A percentile compares a stretch with the other conserved stretches of the same genome.
These are phyloP conservation scores for Hura crepitans DNA, from an alignment of 441 rosid genomes.

Conservation along the genomic window DNA sequence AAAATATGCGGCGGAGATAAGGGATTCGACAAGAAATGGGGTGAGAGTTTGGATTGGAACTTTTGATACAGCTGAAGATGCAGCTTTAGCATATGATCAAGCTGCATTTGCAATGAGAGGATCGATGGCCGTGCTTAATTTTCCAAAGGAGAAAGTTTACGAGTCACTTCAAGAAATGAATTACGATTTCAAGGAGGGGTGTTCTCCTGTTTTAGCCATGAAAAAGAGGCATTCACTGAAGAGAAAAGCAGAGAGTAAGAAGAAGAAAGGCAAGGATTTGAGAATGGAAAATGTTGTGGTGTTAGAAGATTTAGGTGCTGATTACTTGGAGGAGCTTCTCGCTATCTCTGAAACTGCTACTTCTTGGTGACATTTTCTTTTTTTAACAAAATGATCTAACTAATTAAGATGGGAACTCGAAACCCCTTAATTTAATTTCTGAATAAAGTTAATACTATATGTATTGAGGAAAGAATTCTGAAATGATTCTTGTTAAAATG, in stretches of 20 bases:
- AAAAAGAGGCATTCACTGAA: conserved; percentile 70
- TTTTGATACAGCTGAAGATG: conserved; percentile 81
- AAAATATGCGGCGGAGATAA: conserved; percentile 81
- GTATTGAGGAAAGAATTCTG: too few species aligned
- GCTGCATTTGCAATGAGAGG: conserved; percentile 89
- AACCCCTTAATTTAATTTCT: too few species aligned
- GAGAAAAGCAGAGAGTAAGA: conserved; percentile 44
- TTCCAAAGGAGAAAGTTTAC: conserved; percentile 60
- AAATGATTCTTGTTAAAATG: too few species aligned
- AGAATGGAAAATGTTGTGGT: conserved; percentile 45
- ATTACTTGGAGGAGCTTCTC: conserved; percentile 69
- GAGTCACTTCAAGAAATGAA: conserved; percentile 59
- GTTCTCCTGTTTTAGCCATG: conserved; percentile 73
- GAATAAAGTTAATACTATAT: too few species aligned
- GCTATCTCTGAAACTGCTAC: conserved; percentile 20
- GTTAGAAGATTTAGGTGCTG: conserved; percentile 81
- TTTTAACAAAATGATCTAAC: not conserved
- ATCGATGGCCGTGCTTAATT: conserved; percentile 60
- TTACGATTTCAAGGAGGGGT: conserved; percentile 32
- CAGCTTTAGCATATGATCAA: conserved; percentile 89
- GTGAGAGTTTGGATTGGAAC: conserved; percentile 89
- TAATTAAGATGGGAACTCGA: too few species aligned
- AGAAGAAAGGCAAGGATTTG: conserved; percentile 38
- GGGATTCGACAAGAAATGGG: conserved; percentile 80
- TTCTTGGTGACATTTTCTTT: not conserved